These are phyloP conservation scores for Sporothrix sp. DNA, from an alignment of 2,329 filamentous ascomycete species.

Conservation along the genomic window DNA sequence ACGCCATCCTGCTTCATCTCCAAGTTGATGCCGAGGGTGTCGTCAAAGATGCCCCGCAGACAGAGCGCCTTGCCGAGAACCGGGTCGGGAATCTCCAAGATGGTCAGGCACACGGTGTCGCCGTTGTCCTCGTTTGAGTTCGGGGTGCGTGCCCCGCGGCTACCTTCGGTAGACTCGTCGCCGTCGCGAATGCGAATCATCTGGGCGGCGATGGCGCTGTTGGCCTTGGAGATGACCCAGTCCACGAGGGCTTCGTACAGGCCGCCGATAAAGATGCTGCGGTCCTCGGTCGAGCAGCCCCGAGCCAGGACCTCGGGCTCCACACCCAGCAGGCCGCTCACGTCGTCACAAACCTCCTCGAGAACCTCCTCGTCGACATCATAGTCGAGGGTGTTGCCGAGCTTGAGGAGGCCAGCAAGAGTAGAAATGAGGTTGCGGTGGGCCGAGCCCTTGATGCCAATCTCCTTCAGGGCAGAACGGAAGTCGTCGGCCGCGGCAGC, in stretches of 20 bases:
- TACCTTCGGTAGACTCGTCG: conserved; percentile 56
- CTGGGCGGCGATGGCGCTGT: conserved; percentile 70
- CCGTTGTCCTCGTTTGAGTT: conserved; percentile 59
- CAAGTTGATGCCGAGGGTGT: conserved; percentile 81
- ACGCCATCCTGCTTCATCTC: conserved; percentile 97
- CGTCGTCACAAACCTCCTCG: conserved; percentile 82
- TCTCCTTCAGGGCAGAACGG: conserved; percentile 71
- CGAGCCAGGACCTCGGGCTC: conserved; percentile 72
- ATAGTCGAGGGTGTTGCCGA: conserved; percentile 84
- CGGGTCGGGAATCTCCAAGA: conserved; percentile 76
- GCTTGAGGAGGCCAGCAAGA: conserved; percentile 76
- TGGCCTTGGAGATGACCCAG: conserved; percentile 85
- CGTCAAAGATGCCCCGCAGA: conserved; percentile 86
- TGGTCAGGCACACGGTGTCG: conserved; percentile 80
- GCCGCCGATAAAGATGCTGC: conserved; percentile 70
- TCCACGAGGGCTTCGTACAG: conserved; percentile 92
- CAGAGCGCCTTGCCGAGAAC: conserved; percentile 78
- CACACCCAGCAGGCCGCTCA: conserved; percentile 73
- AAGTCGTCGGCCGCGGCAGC: conserved; percentile 90
- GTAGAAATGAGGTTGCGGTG: conserved; percentile 78
- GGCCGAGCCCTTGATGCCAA: conserved; percentile 82
- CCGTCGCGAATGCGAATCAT: conserved; percentile 57
- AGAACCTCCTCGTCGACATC: conserved; percentile 74
- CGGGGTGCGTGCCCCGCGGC: conserved; percentile 50
- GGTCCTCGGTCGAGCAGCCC: conserved; percentile 75